These are phyloP conservation scores for Colletotrichum australisinense DNA, from an alignment of 2,329 filamentous ascomycete species.

Conservation along the genomic window DNA sequence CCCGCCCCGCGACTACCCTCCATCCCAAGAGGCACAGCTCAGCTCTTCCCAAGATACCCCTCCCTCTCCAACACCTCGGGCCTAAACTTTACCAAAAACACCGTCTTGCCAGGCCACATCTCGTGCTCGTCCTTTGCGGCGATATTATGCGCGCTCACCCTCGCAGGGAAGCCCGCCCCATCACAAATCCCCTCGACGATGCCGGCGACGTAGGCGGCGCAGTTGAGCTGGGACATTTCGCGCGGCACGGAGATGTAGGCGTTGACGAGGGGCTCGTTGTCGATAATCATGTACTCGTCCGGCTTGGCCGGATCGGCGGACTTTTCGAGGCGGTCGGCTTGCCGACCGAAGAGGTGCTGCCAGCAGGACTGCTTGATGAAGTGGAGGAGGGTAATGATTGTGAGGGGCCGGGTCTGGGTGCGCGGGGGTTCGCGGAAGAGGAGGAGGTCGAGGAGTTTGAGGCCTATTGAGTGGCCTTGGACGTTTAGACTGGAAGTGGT, in stretches of 20 bases:
- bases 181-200: slow-evolving; percentile 97
- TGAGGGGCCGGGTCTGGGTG: slow-evolving; percentile 81
- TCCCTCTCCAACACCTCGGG: slow-evolving; percentile 93
- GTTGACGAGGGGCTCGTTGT: slow-evolving; percentile 97
- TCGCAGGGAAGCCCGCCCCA: slow-evolving; percentile 87
- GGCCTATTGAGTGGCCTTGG: slow-evolving; percentile 92
- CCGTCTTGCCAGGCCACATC: slow-evolving; percentile 96
- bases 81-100: slow-evolving; percentile 94
- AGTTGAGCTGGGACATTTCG: slow-evolving; percentile 97
- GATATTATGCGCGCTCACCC: slow-evolving; percentile 89
- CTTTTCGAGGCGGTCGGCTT: slow-evolving; percentile 93
- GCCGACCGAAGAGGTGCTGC: slow-evolving; percentile 90
- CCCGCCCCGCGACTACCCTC: too few species aligned
- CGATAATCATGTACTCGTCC: slow-evolving; percentile 98
- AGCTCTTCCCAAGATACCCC: slow-evolving; percentile 76
- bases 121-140: slow-evolving; percentile 71
- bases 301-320: slow-evolving; percentile 83
- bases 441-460: slow-evolving; percentile 94
- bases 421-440: slow-evolving; percentile 83
- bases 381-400: slow-evolving; percentile 90
- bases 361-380: slow-evolving; percentile 95
- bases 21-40: neutral
- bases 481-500: slow-evolving; percentile 75
- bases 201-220: slow-evolving; percentile 93
- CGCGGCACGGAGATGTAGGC: slow-evolving; percentile 92